Evolutionary conservation across 768 basidiomycete genomes (phyloP).

Genomic region (Neoboletus subvelutipes): DNA sequence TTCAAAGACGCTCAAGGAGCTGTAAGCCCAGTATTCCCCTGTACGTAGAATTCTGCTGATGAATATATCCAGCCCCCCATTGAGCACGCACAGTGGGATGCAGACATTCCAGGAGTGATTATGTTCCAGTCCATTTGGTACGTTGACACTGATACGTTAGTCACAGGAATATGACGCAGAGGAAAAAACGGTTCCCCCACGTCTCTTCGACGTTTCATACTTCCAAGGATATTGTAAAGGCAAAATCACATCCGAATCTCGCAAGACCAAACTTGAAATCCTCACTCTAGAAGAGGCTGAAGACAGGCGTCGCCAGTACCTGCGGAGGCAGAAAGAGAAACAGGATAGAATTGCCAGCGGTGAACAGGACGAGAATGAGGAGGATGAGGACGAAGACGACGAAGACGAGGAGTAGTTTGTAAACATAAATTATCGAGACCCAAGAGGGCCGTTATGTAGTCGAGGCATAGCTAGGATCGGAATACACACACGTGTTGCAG

Average conservation of each 20-base stretch:
- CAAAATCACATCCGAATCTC: conserved; percentile 21
- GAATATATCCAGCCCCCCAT: conserved; percentile 16
- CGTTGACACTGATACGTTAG: not conserved
- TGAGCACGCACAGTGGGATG: conserved; percentile 16
- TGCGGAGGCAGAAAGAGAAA: conserved; percentile 7
- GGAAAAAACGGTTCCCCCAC: conserved; percentile 20
- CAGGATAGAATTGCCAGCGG: conserved; percentile 8
- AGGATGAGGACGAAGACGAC: conserved; percentile 5
- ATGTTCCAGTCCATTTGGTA: not conserved
- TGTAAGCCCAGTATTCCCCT: not conserved
- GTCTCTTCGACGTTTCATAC: conserved; percentile 21
- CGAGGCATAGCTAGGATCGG: too few relatives aligned
- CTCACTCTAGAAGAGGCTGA: conserved; percentile 21
- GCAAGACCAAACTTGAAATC: conserved; percentile 23
- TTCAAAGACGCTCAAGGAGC: conserved; percentile 24
- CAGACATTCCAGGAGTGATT: conserved; percentile 1
- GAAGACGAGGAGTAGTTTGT: not conserved
- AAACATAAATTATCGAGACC: not conserved
- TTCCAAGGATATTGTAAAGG: conserved; percentile 28
- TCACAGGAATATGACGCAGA: conserved; percentile 24
- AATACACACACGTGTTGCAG: too few relatives aligned
- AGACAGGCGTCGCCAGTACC: conserved; percentile 2
- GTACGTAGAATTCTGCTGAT: not conserved
- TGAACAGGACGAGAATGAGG: conserved; percentile 11
- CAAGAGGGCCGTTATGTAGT: too few relatives aligned